Conservation (phyloP, 192 early-diverging fungal species). For the Backusella morwellensis region DNA sequence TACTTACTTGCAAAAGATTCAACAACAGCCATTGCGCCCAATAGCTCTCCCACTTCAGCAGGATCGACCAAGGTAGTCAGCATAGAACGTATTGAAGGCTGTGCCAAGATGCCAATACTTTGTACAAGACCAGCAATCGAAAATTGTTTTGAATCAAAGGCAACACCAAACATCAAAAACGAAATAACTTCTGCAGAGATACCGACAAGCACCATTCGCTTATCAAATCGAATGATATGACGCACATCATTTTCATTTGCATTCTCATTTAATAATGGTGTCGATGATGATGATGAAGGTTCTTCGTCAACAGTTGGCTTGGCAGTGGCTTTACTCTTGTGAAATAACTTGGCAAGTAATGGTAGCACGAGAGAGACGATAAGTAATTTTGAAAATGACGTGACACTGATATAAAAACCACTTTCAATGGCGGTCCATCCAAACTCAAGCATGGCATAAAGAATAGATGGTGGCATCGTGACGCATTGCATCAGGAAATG, state of each 20-base stretch:
- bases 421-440: slow-evolving; percentile 46
- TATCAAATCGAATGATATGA: slow-evolving; percentile 33
- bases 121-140: slow-evolving; percentile 22
- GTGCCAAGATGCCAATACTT: slow-evolving; percentile 31
- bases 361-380: slow-evolving; percentile 38
- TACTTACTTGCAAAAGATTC: slow-evolving; percentile 42
- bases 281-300: background rate
- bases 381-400: slow-evolving; percentile 22
- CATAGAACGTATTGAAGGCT: slow-evolving; percentile 41
- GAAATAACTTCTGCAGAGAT: slow-evolving; percentile 29
- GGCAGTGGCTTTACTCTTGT: slow-evolving; percentile 7
- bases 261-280: background rate
- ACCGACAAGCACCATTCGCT: slow-evolving; percentile 44
- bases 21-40: slow-evolving; percentile 46
- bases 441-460: slow-evolving; percentile 46
- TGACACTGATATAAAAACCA: slow-evolving; percentile 34
- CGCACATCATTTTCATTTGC: background rate
- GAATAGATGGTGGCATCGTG: slow-evolving; percentile 20
- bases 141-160: slow-evolving; percentile 16
- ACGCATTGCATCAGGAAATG: slow-evolving; percentile 21
- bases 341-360: slow-evolving; percentile 28
- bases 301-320: background rate
- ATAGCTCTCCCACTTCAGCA: slow-evolving; percentile 43
- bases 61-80: slow-evolving; percentile 43
- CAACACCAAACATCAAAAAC: slow-evolving; percentile 33